Evolutionary conservation across 306 rosid genomes (phyloP).

Genomic region (Chamaecrista fasciculata): DNA sequence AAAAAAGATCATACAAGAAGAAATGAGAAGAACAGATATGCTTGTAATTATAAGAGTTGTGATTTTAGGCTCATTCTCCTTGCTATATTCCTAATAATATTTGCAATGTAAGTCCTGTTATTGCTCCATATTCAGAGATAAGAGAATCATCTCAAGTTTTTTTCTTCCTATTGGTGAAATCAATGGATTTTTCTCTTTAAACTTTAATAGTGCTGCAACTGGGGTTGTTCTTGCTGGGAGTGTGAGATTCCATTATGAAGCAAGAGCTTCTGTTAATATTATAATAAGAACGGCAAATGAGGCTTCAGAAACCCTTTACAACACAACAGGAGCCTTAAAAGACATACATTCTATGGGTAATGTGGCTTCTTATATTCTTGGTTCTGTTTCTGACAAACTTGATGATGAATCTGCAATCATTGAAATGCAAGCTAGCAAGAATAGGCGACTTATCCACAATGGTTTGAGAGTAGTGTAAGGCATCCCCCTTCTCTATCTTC

Average conservation of each 20-base stretch:
- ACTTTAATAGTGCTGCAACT: conserved; percentile 48
- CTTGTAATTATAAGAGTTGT: conserved; percentile 32
- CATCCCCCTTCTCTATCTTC: not conserved
- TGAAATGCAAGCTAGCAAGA: conserved; percentile 38
- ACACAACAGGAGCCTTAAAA: conserved; percentile 54
- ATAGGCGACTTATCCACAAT: conserved; percentile 41
- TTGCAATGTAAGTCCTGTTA: conserved; percentile 54
- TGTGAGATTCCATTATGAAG: conserved; percentile 47
- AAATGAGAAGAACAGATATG: conserved; percentile 22
- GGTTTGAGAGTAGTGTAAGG: conserved; percentile 52
- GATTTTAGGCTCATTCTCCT: conserved; percentile 36
- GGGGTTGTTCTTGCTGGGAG: conserved; percentile 61
- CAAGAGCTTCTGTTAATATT: conserved; percentile 46
- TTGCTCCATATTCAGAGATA: not conserved
- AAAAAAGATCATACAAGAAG: conserved; percentile 31
- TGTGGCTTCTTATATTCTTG: conserved; percentile 32
- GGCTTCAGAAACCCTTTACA: conserved; percentile 54
- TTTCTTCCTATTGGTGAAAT: not conserved
- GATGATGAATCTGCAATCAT: conserved; percentile 49
- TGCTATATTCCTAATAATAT: conserved; percentile 40
- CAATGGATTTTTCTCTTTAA: not conserved
- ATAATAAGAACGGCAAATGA: conserved; percentile 58
- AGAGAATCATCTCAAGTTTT: not conserved
- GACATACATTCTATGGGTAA: conserved; percentile 23
- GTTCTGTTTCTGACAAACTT: conserved; percentile 43